Percentiles rank a stretch among this genome's conserved stretches.
phyloP scores from a whole-genome alignment of 768 basidiomycete species.

The Lactarius akahatsu region DNA sequence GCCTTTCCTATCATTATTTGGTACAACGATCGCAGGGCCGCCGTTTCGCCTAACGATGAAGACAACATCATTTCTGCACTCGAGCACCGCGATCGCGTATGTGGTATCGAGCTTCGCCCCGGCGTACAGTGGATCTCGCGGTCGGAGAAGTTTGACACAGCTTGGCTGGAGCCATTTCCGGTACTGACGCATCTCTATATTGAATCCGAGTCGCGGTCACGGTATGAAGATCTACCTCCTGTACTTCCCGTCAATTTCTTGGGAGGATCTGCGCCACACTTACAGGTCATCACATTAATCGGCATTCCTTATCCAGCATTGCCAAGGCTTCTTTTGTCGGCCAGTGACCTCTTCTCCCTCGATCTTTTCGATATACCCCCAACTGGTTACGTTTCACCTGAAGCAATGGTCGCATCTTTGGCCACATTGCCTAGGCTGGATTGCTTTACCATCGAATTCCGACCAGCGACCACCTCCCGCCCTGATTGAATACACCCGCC shows the following conservation, averaged over 20 bases:
- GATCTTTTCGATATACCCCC: background rate
- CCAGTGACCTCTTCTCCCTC: background rate
- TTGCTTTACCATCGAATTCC: background rate
- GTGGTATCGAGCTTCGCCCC: conserved; percentile 43
- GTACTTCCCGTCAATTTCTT: background rate
- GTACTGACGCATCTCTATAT: background rate
- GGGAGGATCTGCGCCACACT: conserved; percentile 73
- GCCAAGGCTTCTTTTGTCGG: background rate
- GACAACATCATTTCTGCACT: no score
- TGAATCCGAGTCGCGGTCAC: background rate
- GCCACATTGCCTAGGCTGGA: background rate
- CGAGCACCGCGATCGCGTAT: no score
- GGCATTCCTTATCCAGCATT: conserved; percentile 46
- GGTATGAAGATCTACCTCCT: background rate
- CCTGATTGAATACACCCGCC: background rate
- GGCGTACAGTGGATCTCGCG: no score
- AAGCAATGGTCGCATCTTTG: background rate
- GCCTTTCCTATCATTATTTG: background rate
- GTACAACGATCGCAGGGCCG: no score
- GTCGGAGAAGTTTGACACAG: background rate
- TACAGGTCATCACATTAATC: conserved; percentile 52
- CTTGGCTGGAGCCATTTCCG: background rate
- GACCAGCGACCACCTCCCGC: background rate
- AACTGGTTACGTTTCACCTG: conserved; percentile 6
- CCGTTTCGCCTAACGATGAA: no score